Percentiles rank a stretch among this genome's conserved stretches.
These are phyloP conservation scores for Macrolepiota fuliginosa DNA, from an alignment of 768 basidiomycete genomes.

Conservation along the genomic window DNA sequence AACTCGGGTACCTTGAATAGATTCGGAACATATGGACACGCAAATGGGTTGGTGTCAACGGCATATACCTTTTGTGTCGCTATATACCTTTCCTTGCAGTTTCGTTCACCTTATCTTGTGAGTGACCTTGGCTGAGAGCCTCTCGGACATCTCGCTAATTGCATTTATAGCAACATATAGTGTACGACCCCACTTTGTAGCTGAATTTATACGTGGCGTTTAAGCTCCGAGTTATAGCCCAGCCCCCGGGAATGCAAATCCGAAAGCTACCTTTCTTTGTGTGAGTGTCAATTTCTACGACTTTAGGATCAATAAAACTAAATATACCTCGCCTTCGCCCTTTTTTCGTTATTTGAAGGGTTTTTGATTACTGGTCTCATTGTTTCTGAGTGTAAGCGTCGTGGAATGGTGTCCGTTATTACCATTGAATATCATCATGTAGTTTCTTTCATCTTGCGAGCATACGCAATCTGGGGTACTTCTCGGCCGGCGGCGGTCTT, in stretches of 20 bases:
- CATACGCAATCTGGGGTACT: neutral
- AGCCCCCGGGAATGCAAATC: too few relatives aligned
- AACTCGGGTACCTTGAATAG: neutral
- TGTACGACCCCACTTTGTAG: too few relatives aligned
- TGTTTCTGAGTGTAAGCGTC: neutral
- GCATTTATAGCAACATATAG: too few relatives aligned
- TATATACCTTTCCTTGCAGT: neutral
- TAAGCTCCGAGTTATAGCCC: too few relatives aligned
- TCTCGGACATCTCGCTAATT: neutral
- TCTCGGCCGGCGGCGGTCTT: neutral
- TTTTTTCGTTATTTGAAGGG: neutral
- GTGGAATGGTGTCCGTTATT: neutral
- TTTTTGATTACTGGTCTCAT: neutral
- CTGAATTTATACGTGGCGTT: too few relatives aligned
- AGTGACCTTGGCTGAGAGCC: neutral
- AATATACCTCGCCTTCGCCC: too few relatives aligned
- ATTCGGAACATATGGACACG: neutral
- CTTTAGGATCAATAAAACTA: too few relatives aligned
- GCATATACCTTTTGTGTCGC: neutral
- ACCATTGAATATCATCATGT: neutral
- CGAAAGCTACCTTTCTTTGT: too few relatives aligned
- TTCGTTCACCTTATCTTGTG: neutral
- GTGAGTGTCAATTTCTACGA: too few relatives aligned
- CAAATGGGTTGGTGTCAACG: neutral
- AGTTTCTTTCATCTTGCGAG: neutral